These are phyloP conservation scores for Ganoderma meredithae DNA, from an alignment of 1,284 basidiomycete genomes.

Conservation along the genomic window DNA sequence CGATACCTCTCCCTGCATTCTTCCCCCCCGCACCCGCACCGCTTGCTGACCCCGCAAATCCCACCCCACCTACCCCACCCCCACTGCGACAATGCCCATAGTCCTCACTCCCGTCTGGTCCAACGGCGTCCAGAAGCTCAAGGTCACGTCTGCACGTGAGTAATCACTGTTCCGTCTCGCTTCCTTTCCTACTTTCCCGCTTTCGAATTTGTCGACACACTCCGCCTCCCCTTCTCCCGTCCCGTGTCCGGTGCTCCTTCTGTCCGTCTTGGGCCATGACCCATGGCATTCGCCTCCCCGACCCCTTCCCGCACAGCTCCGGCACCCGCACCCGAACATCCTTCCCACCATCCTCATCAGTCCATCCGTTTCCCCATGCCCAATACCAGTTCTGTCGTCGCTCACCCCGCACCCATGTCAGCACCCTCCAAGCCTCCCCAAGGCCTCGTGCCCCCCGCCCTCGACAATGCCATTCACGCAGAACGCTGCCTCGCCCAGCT, in stretches of 20 bases:
- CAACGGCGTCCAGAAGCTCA: constrained; percentile 73
- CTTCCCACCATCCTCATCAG: constrained; percentile 10
- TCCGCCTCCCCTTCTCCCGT: not conserved
- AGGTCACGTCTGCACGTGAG: constrained; percentile 63
- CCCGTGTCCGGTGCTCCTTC: constrained; percentile 22
- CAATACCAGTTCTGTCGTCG: constrained; percentile 12
- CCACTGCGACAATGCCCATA: constrained; percentile 57
- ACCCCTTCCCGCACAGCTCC: constrained; percentile 1
- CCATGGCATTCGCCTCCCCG: not conserved
- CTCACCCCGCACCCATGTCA: constrained; percentile 49
- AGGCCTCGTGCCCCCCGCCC: constrained; percentile 71
- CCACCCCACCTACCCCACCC: constrained; percentile 5
- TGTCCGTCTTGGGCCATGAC: not conserved
- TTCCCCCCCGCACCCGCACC: constrained; percentile 7
- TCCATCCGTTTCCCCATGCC: not conserved
- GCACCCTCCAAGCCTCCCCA: constrained; percentile 47
- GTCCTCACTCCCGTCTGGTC: constrained; percentile 74
- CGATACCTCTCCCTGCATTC: constrained; percentile 19
- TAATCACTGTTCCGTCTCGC: constrained; percentile 26
- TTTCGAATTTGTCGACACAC: constrained; percentile 18
- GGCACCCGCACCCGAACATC: not conserved
- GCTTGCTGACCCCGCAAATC: constrained; percentile 13
- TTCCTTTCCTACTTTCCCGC: constrained; percentile 13
- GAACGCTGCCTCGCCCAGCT: constrained; percentile 73
- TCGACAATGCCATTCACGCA: constrained; percentile 62